Evolutionary conservation across 73 alveolate genomes (phyloP).

Genomic region (Paramecium pentaurelia): DNA sequence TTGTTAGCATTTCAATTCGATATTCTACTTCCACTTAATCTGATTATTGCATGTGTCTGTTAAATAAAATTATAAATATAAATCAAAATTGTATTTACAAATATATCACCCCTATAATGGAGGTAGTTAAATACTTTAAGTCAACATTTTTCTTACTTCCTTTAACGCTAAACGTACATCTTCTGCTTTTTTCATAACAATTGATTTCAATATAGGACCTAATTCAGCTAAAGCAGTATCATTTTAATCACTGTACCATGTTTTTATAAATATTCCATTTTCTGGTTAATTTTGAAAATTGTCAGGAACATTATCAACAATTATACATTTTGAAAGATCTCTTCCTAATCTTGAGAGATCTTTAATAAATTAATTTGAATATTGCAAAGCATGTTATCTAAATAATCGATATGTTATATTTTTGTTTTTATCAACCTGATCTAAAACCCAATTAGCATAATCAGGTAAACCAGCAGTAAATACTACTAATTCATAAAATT

Average conservation of each 20-base stretch:
- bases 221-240: slow-evolving; percentile 93
- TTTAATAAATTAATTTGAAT: slow-evolving; percentile 86
- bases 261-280: slow-evolving; percentile 94
- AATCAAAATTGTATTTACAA: background rate
- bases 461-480: slow-evolving; percentile 97
- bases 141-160: background rate
- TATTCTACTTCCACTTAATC: slow-evolving; percentile 24
- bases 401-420: slow-evolving; percentile 80
- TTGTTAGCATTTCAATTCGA: slow-evolving; percentile 4
- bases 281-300: slow-evolving; percentile 89
- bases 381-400: slow-evolving; percentile 91
- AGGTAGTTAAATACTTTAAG: slow-evolving; percentile 15
- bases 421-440: slow-evolving; percentile 78
- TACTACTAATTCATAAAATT: slow-evolving; percentile 91
- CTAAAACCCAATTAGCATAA: slow-evolving; percentile 95
- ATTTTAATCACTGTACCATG: slow-evolving; percentile 89
- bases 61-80: slow-evolving; percentile 10
- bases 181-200: slow-evolving; percentile 81
- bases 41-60: slow-evolving; percentile 26
- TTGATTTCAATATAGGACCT: slow-evolving; percentile 83
- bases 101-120: background rate
- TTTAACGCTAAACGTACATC: slow-evolving; percentile 94
- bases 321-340: slow-evolving; percentile 85
- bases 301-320: slow-evolving; percentile 96
- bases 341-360: slow-evolving; percentile 95